phyloP scores from a whole-genome alignment of 805 yeast genomes.

The Clavispora carvajalis region DNA sequence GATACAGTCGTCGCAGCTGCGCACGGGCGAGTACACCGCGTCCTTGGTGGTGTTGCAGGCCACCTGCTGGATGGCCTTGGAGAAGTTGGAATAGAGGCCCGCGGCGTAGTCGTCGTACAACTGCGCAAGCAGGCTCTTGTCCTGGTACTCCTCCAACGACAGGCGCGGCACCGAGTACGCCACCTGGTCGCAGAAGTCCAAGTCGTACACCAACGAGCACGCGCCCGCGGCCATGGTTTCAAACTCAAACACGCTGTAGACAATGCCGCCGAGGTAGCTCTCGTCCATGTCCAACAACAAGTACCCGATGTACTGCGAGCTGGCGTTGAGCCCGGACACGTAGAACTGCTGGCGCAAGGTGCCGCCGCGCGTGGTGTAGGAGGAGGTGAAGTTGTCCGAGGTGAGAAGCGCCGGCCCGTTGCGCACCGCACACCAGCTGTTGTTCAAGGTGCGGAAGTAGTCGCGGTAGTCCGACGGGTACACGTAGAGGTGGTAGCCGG shows the following conservation, averaged over 20 bases:
- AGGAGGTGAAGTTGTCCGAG: slow-evolving; percentile 19
- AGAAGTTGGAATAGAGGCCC: slow-evolving; percentile 56
- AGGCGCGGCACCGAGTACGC: slow-evolving; percentile 80
- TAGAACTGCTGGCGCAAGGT: slow-evolving; percentile 57
- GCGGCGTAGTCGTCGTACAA: slow-evolving; percentile 64
- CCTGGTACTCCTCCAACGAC: slow-evolving; percentile 5
- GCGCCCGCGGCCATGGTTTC: slow-evolving; percentile 48
- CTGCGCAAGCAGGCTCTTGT: slow-evolving; percentile 13
- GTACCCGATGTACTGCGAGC: slow-evolving; percentile 61
- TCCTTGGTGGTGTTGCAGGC: slow-evolving; percentile 69
- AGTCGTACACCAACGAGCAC: slow-evolving; percentile 69
- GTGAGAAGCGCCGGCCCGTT: slow-evolving; percentile 41
- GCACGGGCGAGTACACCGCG: slow-evolving; percentile 66
- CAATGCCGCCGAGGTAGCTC: slow-evolving; percentile 52
- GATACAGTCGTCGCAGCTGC: slow-evolving; percentile 69
- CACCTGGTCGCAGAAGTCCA: slow-evolving; percentile 73
- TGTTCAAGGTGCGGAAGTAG: slow-evolving; percentile 35
- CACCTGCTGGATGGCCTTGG: slow-evolving; percentile 68
- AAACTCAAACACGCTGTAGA: slow-evolving; percentile 54
- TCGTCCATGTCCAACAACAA: slow-evolving; percentile 47
- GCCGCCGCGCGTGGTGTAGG: slow-evolving; percentile 42
- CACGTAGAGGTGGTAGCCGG: slow-evolving; percentile 38
- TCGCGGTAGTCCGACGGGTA: slow-evolving; percentile 38
- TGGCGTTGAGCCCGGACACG: slow-evolving; percentile 53
- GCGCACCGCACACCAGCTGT: slow-evolving; percentile 69